Evolutionary conservation across 768 basidiomycete genomes (phyloP).

Genomic region (Suillus subluteus): DNA sequence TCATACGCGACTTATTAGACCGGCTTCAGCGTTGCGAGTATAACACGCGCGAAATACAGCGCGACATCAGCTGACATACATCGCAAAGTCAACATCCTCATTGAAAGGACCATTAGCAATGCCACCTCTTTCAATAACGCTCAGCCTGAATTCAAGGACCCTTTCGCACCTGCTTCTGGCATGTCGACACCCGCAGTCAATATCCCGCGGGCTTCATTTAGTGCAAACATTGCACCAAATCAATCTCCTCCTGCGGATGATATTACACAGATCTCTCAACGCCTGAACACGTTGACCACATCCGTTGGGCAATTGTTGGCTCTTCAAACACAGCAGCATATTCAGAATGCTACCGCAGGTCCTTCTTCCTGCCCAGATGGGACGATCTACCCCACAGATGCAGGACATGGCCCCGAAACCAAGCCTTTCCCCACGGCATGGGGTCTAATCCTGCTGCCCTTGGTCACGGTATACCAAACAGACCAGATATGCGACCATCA

Average conservation of each 20-base stretch:
- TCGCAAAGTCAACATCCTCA: conserved; percentile 75
- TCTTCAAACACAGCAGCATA: conserved; percentile 72
- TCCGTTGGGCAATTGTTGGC: conserved; percentile 87
- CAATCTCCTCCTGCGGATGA: conserved; percentile 71
- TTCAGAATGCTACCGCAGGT: conserved; percentile 50
- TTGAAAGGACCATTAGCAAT: conserved; percentile 61
- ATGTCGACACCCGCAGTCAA: conserved; percentile 40
- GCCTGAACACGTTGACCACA: conserved; percentile 77
- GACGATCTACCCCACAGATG: conserved; percentile 36
- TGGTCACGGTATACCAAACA: conserved; percentile 64
- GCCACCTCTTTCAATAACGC: conserved; percentile 23
- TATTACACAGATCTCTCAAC: conserved; percentile 74
- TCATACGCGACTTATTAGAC: conserved; percentile 77
- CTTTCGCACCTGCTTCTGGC: conserved; percentile 56
- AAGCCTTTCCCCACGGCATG: conserved; percentile 39
- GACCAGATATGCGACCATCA: conserved; percentile 63
- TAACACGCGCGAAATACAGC: conserved; percentile 70
- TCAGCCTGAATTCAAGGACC: conserved; percentile 83
- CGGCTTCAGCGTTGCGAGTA: conserved; percentile 74
- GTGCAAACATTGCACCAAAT: conserved; percentile 73
- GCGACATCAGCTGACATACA: conserved; percentile 74
- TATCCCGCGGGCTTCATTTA: conserved; percentile 62
- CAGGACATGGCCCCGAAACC: conserved; percentile 52
- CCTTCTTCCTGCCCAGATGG: conserved; percentile 32
- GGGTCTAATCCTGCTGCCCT: conserved; percentile 44